Conservation (phyloP, 2,329 filamentous ascomycete species). For the Paracamarosporium sp. region DNA sequence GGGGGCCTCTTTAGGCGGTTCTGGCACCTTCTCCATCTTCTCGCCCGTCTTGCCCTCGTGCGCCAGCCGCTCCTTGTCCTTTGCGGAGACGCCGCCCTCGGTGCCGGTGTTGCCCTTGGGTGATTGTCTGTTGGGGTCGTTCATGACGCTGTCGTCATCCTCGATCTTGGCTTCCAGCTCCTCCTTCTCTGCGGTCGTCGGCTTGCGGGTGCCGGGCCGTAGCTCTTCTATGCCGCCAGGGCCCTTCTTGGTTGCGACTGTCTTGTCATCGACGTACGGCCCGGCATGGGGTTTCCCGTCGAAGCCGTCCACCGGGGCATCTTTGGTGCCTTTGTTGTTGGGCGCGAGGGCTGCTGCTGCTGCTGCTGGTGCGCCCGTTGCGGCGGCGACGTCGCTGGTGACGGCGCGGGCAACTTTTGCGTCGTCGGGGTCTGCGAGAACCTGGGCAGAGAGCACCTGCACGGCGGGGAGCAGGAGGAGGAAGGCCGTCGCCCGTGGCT, state of each 20-base stretch:
- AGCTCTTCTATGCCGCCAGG: conserved; percentile 47
- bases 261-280: conserved; percentile 70
- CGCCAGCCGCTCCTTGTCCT: conserved; percentile 76
- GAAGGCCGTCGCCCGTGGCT: conserved; percentile 55
- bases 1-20: conserved; percentile 83
- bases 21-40: conserved; percentile 76
- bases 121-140: conserved; percentile 76
- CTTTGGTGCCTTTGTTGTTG: conserved; percentile 65
- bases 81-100: conserved; percentile 87
- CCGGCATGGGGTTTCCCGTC: conserved; percentile 94
- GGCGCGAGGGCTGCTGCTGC: conserved; percentile 19
- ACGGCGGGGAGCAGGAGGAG: conserved; percentile 66
- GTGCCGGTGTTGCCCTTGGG: conserved; percentile 89
- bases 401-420: conserved; percentile 38
- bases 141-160: conserved; percentile 83
- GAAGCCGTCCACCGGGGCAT: conserved; percentile 88
- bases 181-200: conserved; percentile 36
- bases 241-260: conserved; percentile 37
- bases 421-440: conserved; percentile 44
- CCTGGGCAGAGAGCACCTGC: conserved; percentile 60
- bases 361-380: conserved; percentile 17
- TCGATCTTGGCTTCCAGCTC: conserved; percentile 54
- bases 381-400: conserved; percentile 26
- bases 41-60: conserved; percentile 70
- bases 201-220: conserved; percentile 35